These are phyloP conservation scores for Ceratobasidium papillatum DNA, from an alignment of 1,284 basidiomycete genomes.

Conservation along the genomic window DNA sequence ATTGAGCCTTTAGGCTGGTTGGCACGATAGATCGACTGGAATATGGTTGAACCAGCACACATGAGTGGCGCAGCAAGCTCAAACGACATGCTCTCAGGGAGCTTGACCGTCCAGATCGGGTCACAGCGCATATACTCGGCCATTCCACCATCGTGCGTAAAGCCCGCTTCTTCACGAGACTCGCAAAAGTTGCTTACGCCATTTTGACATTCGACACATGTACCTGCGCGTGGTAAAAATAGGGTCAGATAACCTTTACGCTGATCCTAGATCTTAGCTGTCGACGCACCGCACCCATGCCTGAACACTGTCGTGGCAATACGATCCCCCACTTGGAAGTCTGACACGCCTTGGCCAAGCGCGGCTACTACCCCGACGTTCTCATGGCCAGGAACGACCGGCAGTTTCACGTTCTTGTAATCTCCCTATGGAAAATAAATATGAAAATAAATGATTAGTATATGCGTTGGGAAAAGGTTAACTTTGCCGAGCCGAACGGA, in stretches of 20 bases:
- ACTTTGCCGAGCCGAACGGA: no score
- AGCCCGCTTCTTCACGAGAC: constrained; percentile 20
- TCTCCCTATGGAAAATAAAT: constrained; percentile 24
- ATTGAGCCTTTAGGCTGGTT: constrained; percentile 38
- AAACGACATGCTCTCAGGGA: constrained; percentile 45
- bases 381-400: constrained; percentile 39
- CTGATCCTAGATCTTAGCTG: not conserved
- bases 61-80: constrained; percentile 46
- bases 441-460: not conserved
- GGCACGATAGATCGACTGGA: constrained; percentile 37
- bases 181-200: constrained; percentile 31
- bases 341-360: constrained; percentile 36
- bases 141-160: constrained; percentile 40
- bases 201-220: constrained; percentile 37
- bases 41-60: constrained; percentile 47
- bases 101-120: constrained; percentile 40
- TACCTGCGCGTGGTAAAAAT: not conserved
- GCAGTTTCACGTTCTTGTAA: constrained; percentile 20
- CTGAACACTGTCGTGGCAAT: constrained; percentile 30
- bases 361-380: constrained; percentile 40
- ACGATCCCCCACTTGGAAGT: constrained; percentile 30
- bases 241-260: not conserved
- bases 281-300: constrained; percentile 11
- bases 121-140: constrained; percentile 43
- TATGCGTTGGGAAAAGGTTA: no score